These are phyloP conservation scores for Rhododendron williamsianum DNA, from an alignment of 148 eudicot genomes.

Conservation along the genomic window DNA sequence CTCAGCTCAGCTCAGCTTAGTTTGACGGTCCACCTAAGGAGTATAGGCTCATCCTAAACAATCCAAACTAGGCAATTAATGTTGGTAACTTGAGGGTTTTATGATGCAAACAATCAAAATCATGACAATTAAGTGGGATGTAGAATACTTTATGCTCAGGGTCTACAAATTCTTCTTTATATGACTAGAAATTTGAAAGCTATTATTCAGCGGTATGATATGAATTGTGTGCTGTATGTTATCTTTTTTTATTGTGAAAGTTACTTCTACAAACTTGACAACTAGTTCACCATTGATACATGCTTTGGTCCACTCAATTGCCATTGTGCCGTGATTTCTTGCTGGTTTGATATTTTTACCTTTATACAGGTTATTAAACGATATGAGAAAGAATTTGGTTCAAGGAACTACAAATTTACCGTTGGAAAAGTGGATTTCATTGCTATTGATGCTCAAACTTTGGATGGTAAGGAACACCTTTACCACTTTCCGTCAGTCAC, in stretches of 20 bases:
- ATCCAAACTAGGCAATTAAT: neutral
- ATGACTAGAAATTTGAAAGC: neutral
- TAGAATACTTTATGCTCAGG: neutral
- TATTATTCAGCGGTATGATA: neutral
- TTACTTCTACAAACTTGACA: neutral
- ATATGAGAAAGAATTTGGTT: conserved; percentile 69
- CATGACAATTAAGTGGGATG: neutral
- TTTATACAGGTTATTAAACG: conserved; percentile 56
- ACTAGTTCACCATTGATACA: neutral
- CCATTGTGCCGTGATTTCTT: neutral
- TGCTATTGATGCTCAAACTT: conserved; percentile 76
- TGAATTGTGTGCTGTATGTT: neutral
- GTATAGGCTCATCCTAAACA: neutral
- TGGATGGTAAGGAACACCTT: conserved; percentile 57
- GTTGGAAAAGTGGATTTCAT: conserved; percentile 79
- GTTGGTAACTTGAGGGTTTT: neutral
- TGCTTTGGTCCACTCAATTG: neutral
- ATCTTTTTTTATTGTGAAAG: neutral
- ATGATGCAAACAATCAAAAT: neutral
- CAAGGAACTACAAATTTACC: conserved; percentile 57
- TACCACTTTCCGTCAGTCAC: neutral
- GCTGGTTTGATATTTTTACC: conserved; percentile 1
- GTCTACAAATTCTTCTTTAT: neutral
- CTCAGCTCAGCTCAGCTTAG: neutral
- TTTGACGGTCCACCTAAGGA: neutral